Base-by-base conservation (phyloP, 1,139 yeast species). In the Hemisphaericaspora subhashii region DNA sequence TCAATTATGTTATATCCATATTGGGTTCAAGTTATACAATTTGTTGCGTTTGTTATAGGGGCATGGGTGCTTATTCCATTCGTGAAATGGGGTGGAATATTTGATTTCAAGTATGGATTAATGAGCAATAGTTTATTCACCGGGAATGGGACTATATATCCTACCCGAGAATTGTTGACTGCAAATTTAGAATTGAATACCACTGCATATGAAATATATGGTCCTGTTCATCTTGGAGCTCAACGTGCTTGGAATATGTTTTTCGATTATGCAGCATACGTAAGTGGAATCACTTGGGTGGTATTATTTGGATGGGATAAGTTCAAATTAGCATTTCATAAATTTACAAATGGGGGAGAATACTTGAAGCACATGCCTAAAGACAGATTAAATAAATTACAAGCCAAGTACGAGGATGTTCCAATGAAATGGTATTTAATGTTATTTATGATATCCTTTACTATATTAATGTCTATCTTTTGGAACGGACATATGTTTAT, bases 221-320 rank as follows among this genome's bases (percentile, higher is more conserved):
- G 77, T 0, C 72, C 74, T 1, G 66, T 68, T 25, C 47, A 62
- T 34, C 42, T 60, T 17, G 78, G 79, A 0, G 65, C 74, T 4
- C 79, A 73, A 50, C 56, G 76, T 39, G 68, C 72, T 2, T 71
- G 77, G 74, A 71, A 71, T 45, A 71, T 72, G 52, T 73, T 74
- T 43, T 74, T 74, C 44, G 80, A 74, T 46, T 74, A 71, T 44
- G 79, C 78, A 1, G 75, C 79, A 0, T 74, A 74, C 46, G 48
- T 69, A 1, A 68, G 76, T 50, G 78, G 79, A 0, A 51, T 72
- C 6, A 58, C 64, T 1, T 74, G 79, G 79, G 66, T 74, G 18
- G 45, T 66, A 23, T 42, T 69, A 33, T 69, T 62, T 55, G 68
- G 75, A 9, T 62, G 55, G 52, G 52, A 50, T 12, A 49, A 51